A percentile compares a stretch with the other conserved stretches of the same genome.
phyloP scores from a whole-genome alignment of 2,329 filamentous ascomycete species.

The Geosmithia putterillii region DNA sequence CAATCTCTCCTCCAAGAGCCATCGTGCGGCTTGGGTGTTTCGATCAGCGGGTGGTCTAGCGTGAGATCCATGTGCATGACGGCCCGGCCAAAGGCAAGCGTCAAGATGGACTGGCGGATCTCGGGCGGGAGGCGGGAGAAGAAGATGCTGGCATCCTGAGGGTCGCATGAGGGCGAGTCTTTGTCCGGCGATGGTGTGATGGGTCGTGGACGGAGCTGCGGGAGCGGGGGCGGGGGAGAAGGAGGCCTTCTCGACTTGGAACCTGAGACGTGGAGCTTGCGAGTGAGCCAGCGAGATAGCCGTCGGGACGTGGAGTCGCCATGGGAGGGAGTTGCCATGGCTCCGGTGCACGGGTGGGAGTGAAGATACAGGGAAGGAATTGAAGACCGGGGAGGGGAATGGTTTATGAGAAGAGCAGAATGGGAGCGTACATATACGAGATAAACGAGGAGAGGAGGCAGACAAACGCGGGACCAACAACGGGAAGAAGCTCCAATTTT shows the following conservation, averaged over 20 bases:
- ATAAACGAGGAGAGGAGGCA: too few relatives aligned
- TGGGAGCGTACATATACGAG: too few relatives aligned
- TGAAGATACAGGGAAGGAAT: too few relatives aligned
- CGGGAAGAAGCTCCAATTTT: too few relatives aligned
- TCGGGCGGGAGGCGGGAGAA: neutral
- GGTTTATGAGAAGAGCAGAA: too few relatives aligned
- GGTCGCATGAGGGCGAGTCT: neutral
- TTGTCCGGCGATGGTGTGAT: neutral
- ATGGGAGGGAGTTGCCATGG: too few relatives aligned
- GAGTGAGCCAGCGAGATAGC: neutral
- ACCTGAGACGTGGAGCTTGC: neutral
- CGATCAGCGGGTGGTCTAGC: neutral
- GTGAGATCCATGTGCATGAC: slow-evolving; percentile 1
- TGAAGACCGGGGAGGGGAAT: too few relatives aligned
- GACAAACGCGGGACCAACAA: too few relatives aligned
- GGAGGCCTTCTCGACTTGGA: neutral
- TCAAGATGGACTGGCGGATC: neutral
- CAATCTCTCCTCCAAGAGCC: neutral
- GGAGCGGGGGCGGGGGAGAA: neutral
- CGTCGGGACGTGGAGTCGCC: neutral
- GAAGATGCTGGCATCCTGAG: neutral
- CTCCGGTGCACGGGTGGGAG: too few relatives aligned
- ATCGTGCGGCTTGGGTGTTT: neutral
- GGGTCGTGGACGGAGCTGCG: neutral
- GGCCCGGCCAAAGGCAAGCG: neutral